Evolutionary conservation across 768 basidiomycete genomes (phyloP), one percentile per base, ranked within the genome.

Genomic region (Serendipita sp.): DNA sequence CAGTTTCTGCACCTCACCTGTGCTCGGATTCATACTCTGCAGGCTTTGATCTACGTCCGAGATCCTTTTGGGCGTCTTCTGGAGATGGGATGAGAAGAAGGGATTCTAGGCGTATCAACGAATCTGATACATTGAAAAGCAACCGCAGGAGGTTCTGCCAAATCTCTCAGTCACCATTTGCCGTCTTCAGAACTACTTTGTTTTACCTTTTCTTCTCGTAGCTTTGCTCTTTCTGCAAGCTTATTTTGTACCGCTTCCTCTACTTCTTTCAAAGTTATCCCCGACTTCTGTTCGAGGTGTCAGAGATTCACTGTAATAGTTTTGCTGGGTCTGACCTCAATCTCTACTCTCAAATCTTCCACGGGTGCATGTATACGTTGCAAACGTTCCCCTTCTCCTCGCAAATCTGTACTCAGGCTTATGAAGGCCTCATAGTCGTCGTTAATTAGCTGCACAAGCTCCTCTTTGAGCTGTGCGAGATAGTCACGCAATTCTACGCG

Each of bases 361-460:
- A 99, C 73, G 0, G 95, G 94, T 30, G 73, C 73, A 68, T 85
- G 84, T 65, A 99, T 72, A 65, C 80, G 77, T 65, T 80, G 78
- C 69, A 95, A 73, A 68, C 91, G 78, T 44, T 79, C 77, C 2
- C 89, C 88, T 74, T 97, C 94, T 48, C 88, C 91, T 68, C 85
- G 81, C 68, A 98, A 73, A 70, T 97, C 92, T 2, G 94, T 93
- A 68, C 94, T 94, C 35, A 99, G 78, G 69, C 89, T 91, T 70
- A 98, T 95, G 72, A 98, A 99, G 13, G 93, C 93, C 73, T 93
- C 93, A 71, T 98, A 99, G 75, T 98, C 96, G 69, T 92, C 88
- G 74, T 99, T 98, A 73, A 98, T 96, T 70, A 98, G 83, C 70
- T 85, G 85, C 35, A 98, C 92, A 41, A 99, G 81, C 72, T 96